phyloP scores from a whole-genome alignment of 2,329 filamentous ascomycete genomes.

The Akanthomyces muscarius region DNA sequence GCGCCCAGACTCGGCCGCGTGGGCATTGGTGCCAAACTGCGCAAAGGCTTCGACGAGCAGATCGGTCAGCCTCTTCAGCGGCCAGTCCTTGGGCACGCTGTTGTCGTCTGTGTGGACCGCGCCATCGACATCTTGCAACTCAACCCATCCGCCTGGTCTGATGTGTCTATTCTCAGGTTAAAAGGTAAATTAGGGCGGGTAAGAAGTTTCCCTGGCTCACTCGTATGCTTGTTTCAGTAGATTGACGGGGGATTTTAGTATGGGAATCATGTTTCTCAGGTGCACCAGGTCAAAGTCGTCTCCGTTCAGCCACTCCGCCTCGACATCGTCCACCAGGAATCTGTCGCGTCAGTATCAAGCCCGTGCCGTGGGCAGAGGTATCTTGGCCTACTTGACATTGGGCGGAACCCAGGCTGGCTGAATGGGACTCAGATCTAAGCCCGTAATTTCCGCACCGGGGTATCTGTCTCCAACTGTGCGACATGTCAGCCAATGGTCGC shows the following conservation, averaged over 20 bases:
- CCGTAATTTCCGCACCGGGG: slow-evolving; percentile 42
- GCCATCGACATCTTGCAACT: slow-evolving; percentile 43
- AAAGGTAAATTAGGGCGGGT: background rate
- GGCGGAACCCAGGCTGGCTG: slow-evolving; percentile 50
- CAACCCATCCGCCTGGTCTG: slow-evolving; percentile 43
- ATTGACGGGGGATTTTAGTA: slow-evolving; percentile 31
- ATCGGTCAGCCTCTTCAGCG: slow-evolving; percentile 33
- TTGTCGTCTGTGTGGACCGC: slow-evolving; percentile 36
- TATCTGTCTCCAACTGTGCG: slow-evolving; percentile 36
- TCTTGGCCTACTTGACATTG: slow-evolving; percentile 30
- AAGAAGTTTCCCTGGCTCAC: slow-evolving; percentile 19
- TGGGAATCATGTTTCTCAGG: slow-evolving; percentile 48
- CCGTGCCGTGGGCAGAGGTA: no score
- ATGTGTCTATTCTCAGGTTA: slow-evolving; percentile 28
- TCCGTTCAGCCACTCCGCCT: slow-evolving; percentile 43
- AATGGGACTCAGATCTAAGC: slow-evolving; percentile 54
- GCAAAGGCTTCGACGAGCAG: slow-evolving; percentile 35
- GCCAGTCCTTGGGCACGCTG: slow-evolving; percentile 31
- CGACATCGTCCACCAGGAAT: slow-evolving; percentile 35
- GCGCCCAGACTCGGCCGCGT: slow-evolving; percentile 35
- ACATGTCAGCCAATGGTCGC: background rate
- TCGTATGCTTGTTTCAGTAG: slow-evolving; percentile 29
- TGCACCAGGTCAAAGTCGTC: slow-evolving; percentile 57
- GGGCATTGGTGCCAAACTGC: slow-evolving; percentile 34
- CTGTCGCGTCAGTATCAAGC: slow-evolving; percentile 26